phyloP scores from a whole-genome alignment of 169 alveolate genomes.

The Plasmodium relictum region DNA sequence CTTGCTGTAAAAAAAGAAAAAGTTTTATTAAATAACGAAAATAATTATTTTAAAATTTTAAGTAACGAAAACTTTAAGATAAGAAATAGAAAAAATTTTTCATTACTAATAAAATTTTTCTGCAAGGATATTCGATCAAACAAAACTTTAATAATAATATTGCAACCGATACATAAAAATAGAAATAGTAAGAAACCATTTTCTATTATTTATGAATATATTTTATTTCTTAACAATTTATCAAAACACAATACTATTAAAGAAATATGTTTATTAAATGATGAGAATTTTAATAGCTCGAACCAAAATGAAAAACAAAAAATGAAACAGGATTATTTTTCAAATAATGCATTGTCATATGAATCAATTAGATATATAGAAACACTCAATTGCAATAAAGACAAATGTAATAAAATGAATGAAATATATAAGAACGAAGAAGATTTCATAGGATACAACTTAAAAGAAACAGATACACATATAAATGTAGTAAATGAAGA shows the following conservation, averaged over 20 bases:
- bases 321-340: no score
- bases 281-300: no score
- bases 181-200: background rate
- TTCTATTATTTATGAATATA: slow-evolving; percentile 40
- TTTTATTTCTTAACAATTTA: slow-evolving; percentile 19
- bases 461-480: background rate
- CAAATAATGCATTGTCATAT: no score
- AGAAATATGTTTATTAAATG: no score
- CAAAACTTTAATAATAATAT: slow-evolving; percentile 2
- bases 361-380: no score
- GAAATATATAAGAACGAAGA: background rate
- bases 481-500: background rate
- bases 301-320: no score
- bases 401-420: no score
- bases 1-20: background rate
- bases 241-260: no score
- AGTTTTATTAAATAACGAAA: slow-evolving; percentile 28
- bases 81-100: slow-evolving; percentile 26
- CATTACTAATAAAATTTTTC: slow-evolving; percentile 39
- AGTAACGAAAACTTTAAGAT: slow-evolving; percentile 50
- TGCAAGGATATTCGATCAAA: slow-evolving; percentile 25
- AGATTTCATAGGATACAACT: background rate
- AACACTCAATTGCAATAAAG: no score
- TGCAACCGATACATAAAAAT: slow-evolving; percentile 17
- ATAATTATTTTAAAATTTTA: slow-evolving; percentile 27